Base-by-base conservation (phyloP, 2,329 filamentous ascomycete species). In the Colletotrichum simmondsii region DNA sequence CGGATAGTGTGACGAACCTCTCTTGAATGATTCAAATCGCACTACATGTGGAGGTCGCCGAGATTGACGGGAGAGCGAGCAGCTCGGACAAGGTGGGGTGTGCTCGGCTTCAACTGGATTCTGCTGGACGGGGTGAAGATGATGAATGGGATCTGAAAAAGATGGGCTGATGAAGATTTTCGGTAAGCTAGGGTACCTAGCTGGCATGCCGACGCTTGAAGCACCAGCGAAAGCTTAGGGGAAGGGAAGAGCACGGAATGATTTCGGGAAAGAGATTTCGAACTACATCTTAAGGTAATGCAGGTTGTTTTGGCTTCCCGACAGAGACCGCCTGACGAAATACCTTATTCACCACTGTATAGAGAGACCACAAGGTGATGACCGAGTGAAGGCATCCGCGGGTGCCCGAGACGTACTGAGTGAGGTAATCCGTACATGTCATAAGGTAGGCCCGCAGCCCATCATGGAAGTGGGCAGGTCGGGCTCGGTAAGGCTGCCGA, bases 21-120 rank as follows among this genome's bases (percentile, higher is more conserved):
- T 49, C 42, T 49, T n/a, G 89, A 88, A 10, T 87, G 89, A 88
- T 8, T 87, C 87, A 73, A 88, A 86, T 1, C 86, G 84, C 1
- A 84, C 56, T 24, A 46, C 35, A 12, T 42, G 11, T 30, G 60
- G 19, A 35, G 22, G 57, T 37, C n/a, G 19, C 28, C 22, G 57
- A 16, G 8, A 19, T 14, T 30, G 28, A 24, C 28, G 8, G 28
- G 19, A 24, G 49, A n/a, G 30, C 58, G 65, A 63, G 52, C 30
- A 53, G 26, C 46, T 54, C 49, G 46, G 24, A 63, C 32, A 46
- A 24, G 49, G 65, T 30, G 58, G 46, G 22, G 49, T n/a, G 16
- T 6, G 35, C 11, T 67, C 56, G 65, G 65, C 56, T 61, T 49
- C 37, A n/a, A 49, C 3, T 49, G 42, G 42, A 49, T 49, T n/a